Evolutionary conservation across 306 rosid genomes (phyloP), one percentile per base, ranked within the genome.

Genomic region (Gastrolobium villosum): DNA sequence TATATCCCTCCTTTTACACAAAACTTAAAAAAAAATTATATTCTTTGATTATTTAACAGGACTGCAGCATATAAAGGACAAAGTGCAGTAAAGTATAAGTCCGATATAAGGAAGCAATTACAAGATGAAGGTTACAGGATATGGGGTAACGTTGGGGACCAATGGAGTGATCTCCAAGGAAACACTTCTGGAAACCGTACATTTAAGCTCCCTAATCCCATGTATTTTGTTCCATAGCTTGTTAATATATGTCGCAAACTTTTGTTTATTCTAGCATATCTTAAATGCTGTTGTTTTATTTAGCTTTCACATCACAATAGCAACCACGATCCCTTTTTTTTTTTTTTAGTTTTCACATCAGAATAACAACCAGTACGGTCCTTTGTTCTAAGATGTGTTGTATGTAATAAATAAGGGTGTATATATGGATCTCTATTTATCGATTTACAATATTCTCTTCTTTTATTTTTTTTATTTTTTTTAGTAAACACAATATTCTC

Each of bases 91-190:
- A 74, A 10, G 2, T 94, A 80, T 89, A 94, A 94, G 71, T 90
- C 96, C 0, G 79, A 73, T 5, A 72, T 87, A 31, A 40, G 98
- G 71, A 89, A 72, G 87, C 84, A 87, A 62, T 52, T 91, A 37
- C 82, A 67, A 60, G 82, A 46, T 20, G 76, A 88, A 87, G 97
- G 97, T 1, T 94, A 91, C 59, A 84, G 88, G 60, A 88, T 94
- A 48, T 88, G 97, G 98, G 98, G 98, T 15, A 94, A 91, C 74
- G 83, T 92, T 32, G 97, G 97, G 67, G 97, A 92, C 70, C 97
- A 92, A 70, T 94, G 98, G 98, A 91, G 89, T 74, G 97, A 94
- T 81, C 83, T 94, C 0, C 92, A 81, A 48, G 98, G 98, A 78
- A 80, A 87, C 4, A 82, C 15, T 74, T 3, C 53, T 7, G 98